These are phyloP conservation scores for Madurella mycetomatis DNA, from an alignment of 2,329 filamentous ascomycete species.

Conservation along the genomic window DNA sequence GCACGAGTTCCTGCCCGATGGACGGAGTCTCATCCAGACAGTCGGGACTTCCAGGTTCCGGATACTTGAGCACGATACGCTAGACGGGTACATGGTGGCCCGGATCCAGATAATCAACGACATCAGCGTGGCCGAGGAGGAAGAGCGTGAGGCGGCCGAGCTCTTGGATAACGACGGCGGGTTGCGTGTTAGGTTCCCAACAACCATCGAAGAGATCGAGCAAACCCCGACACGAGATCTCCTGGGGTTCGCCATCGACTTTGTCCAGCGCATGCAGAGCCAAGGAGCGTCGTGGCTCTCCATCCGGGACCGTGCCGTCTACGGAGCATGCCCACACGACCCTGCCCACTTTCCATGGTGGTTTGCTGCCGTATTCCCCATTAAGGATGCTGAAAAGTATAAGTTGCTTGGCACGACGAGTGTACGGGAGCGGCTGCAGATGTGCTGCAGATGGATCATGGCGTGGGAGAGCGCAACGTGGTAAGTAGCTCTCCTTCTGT, in stretches of 20 bases:
- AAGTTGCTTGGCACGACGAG: conserved; percentile 66
- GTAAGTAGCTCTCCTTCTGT: not conserved
- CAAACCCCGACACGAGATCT: conserved; percentile 66
- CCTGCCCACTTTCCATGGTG: conserved; percentile 81
- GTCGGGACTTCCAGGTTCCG: conserved; percentile 73
- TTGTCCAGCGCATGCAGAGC: conserved; percentile 64
- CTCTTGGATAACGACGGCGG: conserved; percentile 32
- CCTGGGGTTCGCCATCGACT: conserved; percentile 60
- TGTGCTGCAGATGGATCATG: conserved; percentile 73
- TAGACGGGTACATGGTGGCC: conserved; percentile 78
- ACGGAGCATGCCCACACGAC: conserved; percentile 73
- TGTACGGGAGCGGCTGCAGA: conserved; percentile 76
- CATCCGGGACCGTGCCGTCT: conserved; percentile 49
- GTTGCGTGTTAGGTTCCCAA: conserved; percentile 12
- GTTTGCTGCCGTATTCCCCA: conserved; percentile 78
- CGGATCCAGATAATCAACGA: conserved; percentile 74
- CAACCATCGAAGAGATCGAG: conserved; percentile 38
- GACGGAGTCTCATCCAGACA: conserved; percentile 76
- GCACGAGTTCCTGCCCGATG: conserved; percentile 69
- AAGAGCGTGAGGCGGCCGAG: conserved; percentile 68
- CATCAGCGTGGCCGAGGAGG: conserved; percentile 75
- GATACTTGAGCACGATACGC: conserved; percentile 56
- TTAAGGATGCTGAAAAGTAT: conserved; percentile 76
- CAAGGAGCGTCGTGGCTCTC: conserved; percentile 72
- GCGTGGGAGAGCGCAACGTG: conserved; percentile 53